Evolutionary conservation across 208 protist genomes (phyloP).

Genomic region (Trypanosomatidae sp.): DNA sequence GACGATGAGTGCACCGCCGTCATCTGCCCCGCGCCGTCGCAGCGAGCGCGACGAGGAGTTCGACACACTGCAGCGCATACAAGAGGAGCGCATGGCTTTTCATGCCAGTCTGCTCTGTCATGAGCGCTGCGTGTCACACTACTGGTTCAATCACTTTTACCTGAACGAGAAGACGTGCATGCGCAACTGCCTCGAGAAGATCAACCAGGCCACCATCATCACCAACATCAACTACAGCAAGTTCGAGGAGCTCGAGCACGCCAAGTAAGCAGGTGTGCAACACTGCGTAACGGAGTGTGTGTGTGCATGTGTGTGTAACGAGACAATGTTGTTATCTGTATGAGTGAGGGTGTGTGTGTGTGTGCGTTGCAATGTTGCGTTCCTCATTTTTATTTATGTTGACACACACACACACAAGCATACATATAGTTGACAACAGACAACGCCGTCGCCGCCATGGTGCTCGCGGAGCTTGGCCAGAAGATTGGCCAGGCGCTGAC

Average conservation of each 20-base stretch:
- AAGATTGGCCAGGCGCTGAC: slow-evolving; percentile 90
- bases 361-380: slow-evolving; percentile 4
- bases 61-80: slow-evolving; percentile 66
- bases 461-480: slow-evolving; percentile 88
- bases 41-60: slow-evolving; percentile 68
- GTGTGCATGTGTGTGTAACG: slow-evolving; percentile 1
- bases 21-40: slow-evolving; percentile 17
- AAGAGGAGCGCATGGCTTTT: slow-evolving; percentile 82
- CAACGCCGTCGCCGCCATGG: slow-evolving; percentile 31
- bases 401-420: not conserved
- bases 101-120: slow-evolving; percentile 54
- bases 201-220: slow-evolving; percentile 72
- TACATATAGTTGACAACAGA: slow-evolving; percentile 1
- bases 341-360: not conserved
- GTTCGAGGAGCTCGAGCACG: slow-evolving; percentile 39
- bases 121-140: slow-evolving; percentile 66
- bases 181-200: slow-evolving; percentile 81
- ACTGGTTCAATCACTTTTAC: slow-evolving; percentile 75
- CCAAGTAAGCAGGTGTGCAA: slow-evolving; percentile 4
- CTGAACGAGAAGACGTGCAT: slow-evolving; percentile 64
- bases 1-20: slow-evolving; percentile 1
- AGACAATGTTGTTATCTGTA: not conserved
- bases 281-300: not conserved
- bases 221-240: slow-evolving; percentile 78
- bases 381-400: not conserved